Evolutionary conservation across 1,139 yeast genomes (phyloP).

Genomic region (Candida neerlandica): DNA sequence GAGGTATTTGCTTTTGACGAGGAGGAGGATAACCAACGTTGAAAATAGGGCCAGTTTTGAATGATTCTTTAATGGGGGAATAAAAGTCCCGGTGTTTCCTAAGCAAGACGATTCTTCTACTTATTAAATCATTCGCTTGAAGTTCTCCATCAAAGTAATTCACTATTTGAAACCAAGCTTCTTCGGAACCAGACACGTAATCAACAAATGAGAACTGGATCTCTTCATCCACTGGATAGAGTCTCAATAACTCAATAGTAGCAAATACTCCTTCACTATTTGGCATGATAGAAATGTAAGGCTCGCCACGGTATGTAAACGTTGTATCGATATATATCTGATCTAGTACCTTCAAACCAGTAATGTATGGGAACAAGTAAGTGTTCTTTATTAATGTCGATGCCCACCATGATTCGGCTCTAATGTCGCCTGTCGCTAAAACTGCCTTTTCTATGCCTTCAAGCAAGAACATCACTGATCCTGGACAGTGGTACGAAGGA

Average conservation of each 20-base stretch:
- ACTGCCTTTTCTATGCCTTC: slow-evolving; percentile 38
- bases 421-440: slow-evolving; percentile 59
- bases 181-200: slow-evolving; percentile 56
- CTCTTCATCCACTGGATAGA: slow-evolving; percentile 48
- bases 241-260: slow-evolving; percentile 32
- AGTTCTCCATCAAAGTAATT: slow-evolving; percentile 33
- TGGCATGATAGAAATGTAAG: slow-evolving; percentile 45
- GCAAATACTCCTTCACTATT: slow-evolving; percentile 46
- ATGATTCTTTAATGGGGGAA: not conserved
- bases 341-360: slow-evolving; percentile 37
- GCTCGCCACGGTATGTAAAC: slow-evolving; percentile 53
- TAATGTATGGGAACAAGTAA: slow-evolving; percentile 45
- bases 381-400: slow-evolving; percentile 40
- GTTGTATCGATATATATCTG: slow-evolving; percentile 61
- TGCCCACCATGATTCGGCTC: slow-evolving; percentile 62
- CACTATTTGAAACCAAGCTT: slow-evolving; percentile 49
- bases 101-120: slow-evolving; percentile 19
- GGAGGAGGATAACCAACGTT: slow-evolving; percentile 9
- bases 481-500: slow-evolving; percentile 63
- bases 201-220: slow-evolving; percentile 46
- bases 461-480: slow-evolving; percentile 58
- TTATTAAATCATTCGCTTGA: slow-evolving; percentile 30
- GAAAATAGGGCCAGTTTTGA: slow-evolving; percentile 9
- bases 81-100: slow-evolving; percentile 6
- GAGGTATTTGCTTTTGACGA: not conserved